Evolutionary conservation across 2,329 filamentous ascomycete genomes (phyloP), one percentile per base, ranked within the genome.

Genomic region (Xylaria sp.): DNA sequence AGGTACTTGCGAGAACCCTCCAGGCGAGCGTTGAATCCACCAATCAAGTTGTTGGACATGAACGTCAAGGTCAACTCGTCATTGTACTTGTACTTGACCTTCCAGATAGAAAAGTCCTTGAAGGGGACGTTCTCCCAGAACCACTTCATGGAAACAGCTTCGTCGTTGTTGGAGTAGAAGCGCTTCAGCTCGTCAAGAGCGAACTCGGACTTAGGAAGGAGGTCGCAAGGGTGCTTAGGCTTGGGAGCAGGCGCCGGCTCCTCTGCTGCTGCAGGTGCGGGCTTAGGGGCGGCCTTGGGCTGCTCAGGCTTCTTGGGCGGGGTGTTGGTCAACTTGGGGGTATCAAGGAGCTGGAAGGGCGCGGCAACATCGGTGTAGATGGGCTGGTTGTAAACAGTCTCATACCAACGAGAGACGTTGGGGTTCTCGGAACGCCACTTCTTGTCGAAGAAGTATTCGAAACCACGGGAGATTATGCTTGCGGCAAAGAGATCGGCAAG

Each of bases 31-130:
- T 97, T 96, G 86, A 99, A 96, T 75, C 94, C 94, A 78, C 90
- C 92, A 74, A 99, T 93, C 77, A 97, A 82, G 86, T 99, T 99
- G 84, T 89, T 91, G 68, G 91, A 93, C 94, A 99, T 99, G 90
- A 99, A 99, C 72, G 89, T 90, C 77, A 94, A 81, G 72, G 91
- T 97, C 66, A 99, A 85, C 87, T 99, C 94, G 59, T 96, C 87
- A 78, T 97, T 96, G 85, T 99, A 99, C 88, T 96, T 97, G 88
- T 96, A 99, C 78, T 92, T 88, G 68, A 92, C 80, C 75, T 86
- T 87, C 91, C 92, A 99, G 76, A 99, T 79, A 52, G 92, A 96
- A 86, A 94, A 99, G 79, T 99, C 94, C 63, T 92, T 88, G 67
- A 94, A 88, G 72, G 94, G 93, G 78, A 86, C 85, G 77, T 95